phyloP scores from a whole-genome alignment of 108 stramenopile species.

The Nitzschia putrida region DNA sequence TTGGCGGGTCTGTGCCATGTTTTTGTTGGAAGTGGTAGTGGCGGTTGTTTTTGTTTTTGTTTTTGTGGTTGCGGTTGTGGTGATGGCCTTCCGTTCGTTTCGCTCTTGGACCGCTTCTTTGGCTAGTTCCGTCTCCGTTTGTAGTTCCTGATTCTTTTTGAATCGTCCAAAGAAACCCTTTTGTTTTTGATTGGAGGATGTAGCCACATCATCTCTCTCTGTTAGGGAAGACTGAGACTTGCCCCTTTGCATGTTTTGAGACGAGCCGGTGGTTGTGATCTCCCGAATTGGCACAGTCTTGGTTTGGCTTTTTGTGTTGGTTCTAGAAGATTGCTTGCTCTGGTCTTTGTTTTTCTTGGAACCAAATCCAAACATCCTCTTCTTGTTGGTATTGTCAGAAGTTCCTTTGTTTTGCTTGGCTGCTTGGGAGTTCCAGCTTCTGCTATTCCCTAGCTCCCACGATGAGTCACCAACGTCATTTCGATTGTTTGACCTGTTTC shows the following conservation, averaged over 20 bases:
- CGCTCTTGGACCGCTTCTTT: not conserved
- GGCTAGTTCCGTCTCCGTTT: not conserved
- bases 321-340: not conserved
- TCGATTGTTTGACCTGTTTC: conserved; percentile 6
- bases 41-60: not conserved
- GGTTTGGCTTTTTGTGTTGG: not conserved
- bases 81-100: not conserved
- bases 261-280: too few relatives aligned
- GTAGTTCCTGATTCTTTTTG: not conserved
- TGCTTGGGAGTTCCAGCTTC: too few relatives aligned
- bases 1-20: not conserved
- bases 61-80: not conserved
- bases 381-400: too few relatives aligned
- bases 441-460: not conserved
- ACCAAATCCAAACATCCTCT: too few relatives aligned
- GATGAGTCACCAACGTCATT: not conserved
- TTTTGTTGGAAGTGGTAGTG: not conserved
- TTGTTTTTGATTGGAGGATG: not conserved
- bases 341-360: too few relatives aligned
- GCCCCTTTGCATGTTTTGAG: too few relatives aligned
- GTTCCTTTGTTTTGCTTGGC: too few relatives aligned
- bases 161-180: conserved; percentile 13
- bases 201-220: not conserved
- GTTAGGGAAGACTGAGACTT: too few relatives aligned
- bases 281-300: not conserved